Conservation (phyloP, 2,329 filamentous ascomycete species). For the Colletotrichum sp. region DNA sequence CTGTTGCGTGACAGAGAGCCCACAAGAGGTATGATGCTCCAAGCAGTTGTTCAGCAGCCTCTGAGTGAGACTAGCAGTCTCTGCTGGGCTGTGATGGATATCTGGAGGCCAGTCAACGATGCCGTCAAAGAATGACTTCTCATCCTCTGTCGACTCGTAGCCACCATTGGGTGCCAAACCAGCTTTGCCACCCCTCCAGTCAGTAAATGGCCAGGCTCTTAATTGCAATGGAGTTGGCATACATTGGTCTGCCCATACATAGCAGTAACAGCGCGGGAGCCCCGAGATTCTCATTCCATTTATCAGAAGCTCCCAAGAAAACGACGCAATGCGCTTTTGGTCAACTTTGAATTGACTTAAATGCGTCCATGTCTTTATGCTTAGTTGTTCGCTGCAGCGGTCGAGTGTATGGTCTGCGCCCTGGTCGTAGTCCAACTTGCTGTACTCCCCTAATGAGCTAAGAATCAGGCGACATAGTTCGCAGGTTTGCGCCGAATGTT, state of each 20-base stretch:
- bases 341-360: background rate
- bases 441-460: rapidly evolving
- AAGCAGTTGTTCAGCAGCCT: background rate
- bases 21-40: rapidly evolving
- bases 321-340: no score
- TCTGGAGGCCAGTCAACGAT: background rate
- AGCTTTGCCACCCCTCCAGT: no score
- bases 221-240: background rate
- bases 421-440: background rate
- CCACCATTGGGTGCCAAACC: no score
- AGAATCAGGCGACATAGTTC: background rate
- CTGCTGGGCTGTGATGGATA: background rate
- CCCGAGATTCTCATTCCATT: no score
- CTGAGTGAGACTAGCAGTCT: no score
- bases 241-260: background rate
- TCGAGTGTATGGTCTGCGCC: rapidly evolving
- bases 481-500: rapidly evolving
- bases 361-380: rapidly evolving
- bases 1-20: rapidly evolving
- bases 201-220: no score
- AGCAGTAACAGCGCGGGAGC: background rate
- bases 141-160: no score
- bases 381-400: background rate
- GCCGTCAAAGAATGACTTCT: no score
- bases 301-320: rapidly evolving